These are phyloP conservation scores for Blechomonas ayalai DNA, from an alignment of 208 protist genomes.

Conservation along the genomic window DNA sequence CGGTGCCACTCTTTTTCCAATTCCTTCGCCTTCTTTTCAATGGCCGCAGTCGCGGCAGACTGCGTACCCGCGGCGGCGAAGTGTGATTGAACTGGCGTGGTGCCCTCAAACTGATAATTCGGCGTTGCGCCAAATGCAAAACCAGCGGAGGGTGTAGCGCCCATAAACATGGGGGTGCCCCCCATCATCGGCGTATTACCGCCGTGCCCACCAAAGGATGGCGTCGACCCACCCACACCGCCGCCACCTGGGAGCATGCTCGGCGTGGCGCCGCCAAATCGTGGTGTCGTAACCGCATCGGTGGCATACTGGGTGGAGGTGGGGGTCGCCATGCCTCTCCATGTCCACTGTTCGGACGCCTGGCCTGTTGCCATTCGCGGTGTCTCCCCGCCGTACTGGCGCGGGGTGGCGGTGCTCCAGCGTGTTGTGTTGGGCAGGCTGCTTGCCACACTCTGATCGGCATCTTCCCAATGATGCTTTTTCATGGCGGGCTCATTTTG, in stretches of 20 bases:
- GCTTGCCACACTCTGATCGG: slow-evolving; percentile 5
- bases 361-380: slow-evolving; percentile 31
- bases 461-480: slow-evolving; percentile 61
- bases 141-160: slow-evolving; percentile 23
- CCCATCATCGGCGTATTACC: slow-evolving; percentile 2
- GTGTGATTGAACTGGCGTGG: slow-evolving; percentile 75
- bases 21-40: slow-evolving; percentile 66
- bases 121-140: slow-evolving; percentile 60
- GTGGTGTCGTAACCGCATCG: slow-evolving; percentile 47
- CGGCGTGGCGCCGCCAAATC: slow-evolving; percentile 38
- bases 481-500: slow-evolving; percentile 25
- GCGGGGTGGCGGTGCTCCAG: slow-evolving; percentile 71
- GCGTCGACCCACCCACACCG: slow-evolving; percentile 31
- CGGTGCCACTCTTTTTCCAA: slow-evolving; percentile 77
- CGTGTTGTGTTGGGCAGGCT: slow-evolving; percentile 34
- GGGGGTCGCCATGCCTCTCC: slow-evolving; percentile 67
- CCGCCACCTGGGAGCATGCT: slow-evolving; percentile 27
- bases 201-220: slow-evolving; percentile 11
- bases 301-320: slow-evolving; percentile 41
- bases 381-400: slow-evolving; percentile 62
- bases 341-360: slow-evolving; percentile 36
- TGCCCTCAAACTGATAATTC: slow-evolving; percentile 84
- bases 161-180: slow-evolving; percentile 21
- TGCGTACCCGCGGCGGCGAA: slow-evolving; percentile 49
- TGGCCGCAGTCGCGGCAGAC: slow-evolving; percentile 55